These are phyloP conservation scores for Paecilomyces sp. DNA, from an alignment of 2,329 filamentous ascomycete species.

Conservation along the genomic window DNA sequence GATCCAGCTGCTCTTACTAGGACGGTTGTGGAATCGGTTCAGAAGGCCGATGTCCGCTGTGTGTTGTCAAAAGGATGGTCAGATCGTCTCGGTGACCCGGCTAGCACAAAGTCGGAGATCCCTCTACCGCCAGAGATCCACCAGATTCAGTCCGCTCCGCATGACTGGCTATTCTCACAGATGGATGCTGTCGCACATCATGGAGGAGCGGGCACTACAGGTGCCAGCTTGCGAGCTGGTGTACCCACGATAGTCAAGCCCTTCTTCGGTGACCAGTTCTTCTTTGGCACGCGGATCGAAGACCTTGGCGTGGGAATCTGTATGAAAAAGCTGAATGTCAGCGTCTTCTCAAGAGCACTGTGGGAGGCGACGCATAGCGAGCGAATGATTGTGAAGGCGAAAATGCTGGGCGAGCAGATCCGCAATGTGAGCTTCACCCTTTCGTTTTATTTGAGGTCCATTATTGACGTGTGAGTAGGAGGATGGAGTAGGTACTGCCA, in stretches of 20 bases:
- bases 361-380: slow-evolving; percentile 89
- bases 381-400: slow-evolving; percentile 84
- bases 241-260: slow-evolving; percentile 92
- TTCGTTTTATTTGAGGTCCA: background rate
- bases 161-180: slow-evolving; percentile 93
- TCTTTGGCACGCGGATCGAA: slow-evolving; percentile 84
- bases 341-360: slow-evolving; percentile 72
- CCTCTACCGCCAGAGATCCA: slow-evolving; percentile 72
- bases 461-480: slow-evolving; percentile 53
- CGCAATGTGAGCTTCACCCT: slow-evolving; percentile 56
- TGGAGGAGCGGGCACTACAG: slow-evolving; percentile 89
- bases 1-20: slow-evolving; percentile 83
- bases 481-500: slow-evolving; percentile 80
- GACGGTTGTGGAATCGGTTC: slow-evolving; percentile 86
- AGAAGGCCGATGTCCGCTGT: slow-evolving; percentile 87
- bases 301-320: slow-evolving; percentile 88
- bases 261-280: slow-evolving; percentile 97
- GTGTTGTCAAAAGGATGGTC: slow-evolving; percentile 97
- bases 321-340: slow-evolving; percentile 83
- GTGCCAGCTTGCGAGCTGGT: slow-evolving; percentile 82
- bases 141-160: slow-evolving; percentile 82
- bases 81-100: slow-evolving; percentile 62
- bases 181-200: slow-evolving; percentile 94
- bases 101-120: slow-evolving; percentile 56
- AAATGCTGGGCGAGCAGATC: slow-evolving; percentile 75